Evolutionary conservation across 78 protist genomes (phyloP).

Genomic region (Dictyostelium citrinum): DNA sequence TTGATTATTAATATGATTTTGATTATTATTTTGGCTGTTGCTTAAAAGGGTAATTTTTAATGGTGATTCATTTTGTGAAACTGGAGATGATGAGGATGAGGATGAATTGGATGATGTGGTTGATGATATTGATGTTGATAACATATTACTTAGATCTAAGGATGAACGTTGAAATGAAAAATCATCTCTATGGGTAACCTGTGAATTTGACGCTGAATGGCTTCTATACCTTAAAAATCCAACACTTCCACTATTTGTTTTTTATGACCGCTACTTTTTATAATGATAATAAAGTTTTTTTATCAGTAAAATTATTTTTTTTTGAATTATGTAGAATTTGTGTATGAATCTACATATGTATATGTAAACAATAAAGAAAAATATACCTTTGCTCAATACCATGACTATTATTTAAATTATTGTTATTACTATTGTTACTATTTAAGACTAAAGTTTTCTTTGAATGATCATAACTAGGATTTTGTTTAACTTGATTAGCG

Average conservation of each 20-base stretch:
- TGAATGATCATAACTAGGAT: slow-evolving; percentile 9
- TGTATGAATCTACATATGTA: too few species aligned
- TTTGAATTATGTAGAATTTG: too few species aligned
- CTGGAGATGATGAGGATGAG: slow-evolving; percentile 45
- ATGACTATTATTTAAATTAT: background rate
- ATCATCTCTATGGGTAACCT: background rate
- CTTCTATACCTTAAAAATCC: slow-evolving; percentile 20
- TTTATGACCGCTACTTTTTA: background rate
- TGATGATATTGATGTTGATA: slow-evolving; percentile 2
- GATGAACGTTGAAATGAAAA: slow-evolving; percentile 22
- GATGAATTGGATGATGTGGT: background rate
- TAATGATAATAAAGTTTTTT: too few species aligned
- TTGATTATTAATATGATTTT: background rate
- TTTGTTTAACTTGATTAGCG: slow-evolving; percentile 38
- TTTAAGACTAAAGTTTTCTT: background rate
- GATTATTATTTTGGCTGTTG: background rate
- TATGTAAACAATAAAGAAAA: too few species aligned
- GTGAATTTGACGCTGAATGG: slow-evolving; percentile 37
- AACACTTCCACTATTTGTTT: slow-evolving; percentile 1
- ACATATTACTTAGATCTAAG: slow-evolving; percentile 41
- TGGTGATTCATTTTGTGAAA: slow-evolving; percentile 38
- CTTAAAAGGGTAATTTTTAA: slow-evolving; percentile 12
- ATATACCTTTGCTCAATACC: background rate
- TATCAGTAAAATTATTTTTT: too few species aligned
- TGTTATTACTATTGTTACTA: background rate